Conservation (phyloP, 352 stramenopile species). For the Phytophthora kernoviae region DNA sequence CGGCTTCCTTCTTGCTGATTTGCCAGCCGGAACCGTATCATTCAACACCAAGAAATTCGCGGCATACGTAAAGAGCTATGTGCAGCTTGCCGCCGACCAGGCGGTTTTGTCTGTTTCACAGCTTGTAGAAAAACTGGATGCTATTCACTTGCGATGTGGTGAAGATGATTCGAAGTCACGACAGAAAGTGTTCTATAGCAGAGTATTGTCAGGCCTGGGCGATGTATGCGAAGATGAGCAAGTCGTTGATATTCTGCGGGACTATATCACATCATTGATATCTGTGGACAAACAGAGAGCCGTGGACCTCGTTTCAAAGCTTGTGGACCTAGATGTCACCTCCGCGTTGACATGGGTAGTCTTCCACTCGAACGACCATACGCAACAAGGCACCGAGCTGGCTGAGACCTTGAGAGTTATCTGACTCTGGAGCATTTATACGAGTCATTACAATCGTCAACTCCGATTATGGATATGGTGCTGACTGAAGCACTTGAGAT, state of each 20-base stretch:
- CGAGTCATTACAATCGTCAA: slow-evolving; percentile 36
- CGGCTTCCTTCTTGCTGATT: slow-evolving; percentile 41
- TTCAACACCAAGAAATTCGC: slow-evolving; percentile 61
- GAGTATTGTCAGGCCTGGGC: slow-evolving; percentile 54
- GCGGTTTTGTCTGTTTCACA: slow-evolving; percentile 31
- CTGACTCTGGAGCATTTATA: slow-evolving; percentile 57
- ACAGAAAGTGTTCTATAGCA: slow-evolving; percentile 47
- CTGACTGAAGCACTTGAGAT: slow-evolving; percentile 18
- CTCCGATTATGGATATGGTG: slow-evolving; percentile 29
- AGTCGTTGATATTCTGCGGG: slow-evolving; percentile 33
- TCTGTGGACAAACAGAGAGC: slow-evolving; percentile 24
- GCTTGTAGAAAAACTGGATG: slow-evolving; percentile 55
- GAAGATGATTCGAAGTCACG: slow-evolving; percentile 14
- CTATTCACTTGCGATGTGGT: slow-evolving; percentile 48
- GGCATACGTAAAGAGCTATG: slow-evolving; percentile 55
- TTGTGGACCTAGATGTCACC: slow-evolving; percentile 74
- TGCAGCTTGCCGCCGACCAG: slow-evolving; percentile 48
- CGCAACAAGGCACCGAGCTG: slow-evolving; percentile 20
- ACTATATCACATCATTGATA: slow-evolving; percentile 48
- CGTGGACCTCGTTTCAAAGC: slow-evolving; percentile 43
- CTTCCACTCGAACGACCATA: slow-evolving; percentile 50
- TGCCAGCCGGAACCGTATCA: slow-evolving; percentile 18
- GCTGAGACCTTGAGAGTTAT: slow-evolving; percentile 51
- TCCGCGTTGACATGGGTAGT: slow-evolving; percentile 79
- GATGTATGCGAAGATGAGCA: slow-evolving; percentile 67